Conservation (phyloP, 2,329 filamentous ascomycete species). For the Pseudogymnoascus sp. region DNA sequence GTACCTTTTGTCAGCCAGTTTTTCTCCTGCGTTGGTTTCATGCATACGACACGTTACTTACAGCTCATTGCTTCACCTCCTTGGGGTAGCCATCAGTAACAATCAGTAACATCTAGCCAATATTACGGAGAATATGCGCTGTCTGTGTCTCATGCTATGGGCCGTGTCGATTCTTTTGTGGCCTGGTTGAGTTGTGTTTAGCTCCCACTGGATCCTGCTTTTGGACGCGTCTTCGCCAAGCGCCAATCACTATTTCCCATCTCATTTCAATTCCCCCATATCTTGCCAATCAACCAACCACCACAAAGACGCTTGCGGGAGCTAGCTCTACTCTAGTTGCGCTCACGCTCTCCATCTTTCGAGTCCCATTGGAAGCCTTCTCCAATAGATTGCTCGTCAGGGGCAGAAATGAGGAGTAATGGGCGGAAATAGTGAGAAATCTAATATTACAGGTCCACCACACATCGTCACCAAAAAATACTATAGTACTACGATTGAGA, state of each 20-base stretch:
- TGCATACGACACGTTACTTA: conserved; percentile 1
- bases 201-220: conserved; percentile 4
- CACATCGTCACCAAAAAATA: background rate
- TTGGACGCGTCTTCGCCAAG: background rate
- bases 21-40: background rate
- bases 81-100: background rate
- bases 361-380: conserved; percentile 3
- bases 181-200: conserved; percentile 9
- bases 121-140: conserved; percentile 7
- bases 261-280: background rate
- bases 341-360: background rate
- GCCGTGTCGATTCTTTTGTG: background rate
- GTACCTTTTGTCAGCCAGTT: background rate
- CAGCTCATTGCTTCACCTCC: background rate
- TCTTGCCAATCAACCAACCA: background rate
- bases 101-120: background rate
- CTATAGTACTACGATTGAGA: background rate
- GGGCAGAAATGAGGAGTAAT: background rate
- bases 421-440: background rate
- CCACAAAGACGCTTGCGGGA: background rate
- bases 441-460: conserved; percentile 9
- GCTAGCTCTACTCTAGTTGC: background rate
- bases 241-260: conserved; percentile 1
- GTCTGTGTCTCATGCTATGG: background rate
- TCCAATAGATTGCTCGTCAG: background rate